phyloP scores from a whole-genome alignment of 163 green algal genomes.

The Prototheca stagnorum region DNA sequence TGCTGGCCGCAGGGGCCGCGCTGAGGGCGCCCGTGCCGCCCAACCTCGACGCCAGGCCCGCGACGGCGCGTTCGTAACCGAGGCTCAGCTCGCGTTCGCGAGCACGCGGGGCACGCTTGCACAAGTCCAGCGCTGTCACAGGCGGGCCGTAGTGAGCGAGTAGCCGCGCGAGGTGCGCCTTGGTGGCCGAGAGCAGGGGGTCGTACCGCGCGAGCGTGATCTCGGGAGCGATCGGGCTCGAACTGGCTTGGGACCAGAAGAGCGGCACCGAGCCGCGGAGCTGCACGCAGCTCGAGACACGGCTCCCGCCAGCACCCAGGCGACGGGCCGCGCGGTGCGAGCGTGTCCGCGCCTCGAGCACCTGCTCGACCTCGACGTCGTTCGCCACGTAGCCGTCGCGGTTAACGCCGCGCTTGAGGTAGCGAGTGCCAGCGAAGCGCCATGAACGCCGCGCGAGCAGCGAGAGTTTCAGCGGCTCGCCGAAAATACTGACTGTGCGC shows the following conservation, averaged over 20 bases:
- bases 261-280: constrained; percentile 79
- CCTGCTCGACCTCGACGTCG: constrained; percentile 87
- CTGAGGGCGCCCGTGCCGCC: no score
- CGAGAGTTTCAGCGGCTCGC: constrained; percentile 62
- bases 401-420: constrained; percentile 80
- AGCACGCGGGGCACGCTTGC: no score
- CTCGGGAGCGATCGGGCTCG: constrained; percentile 52
- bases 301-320: constrained; percentile 15
- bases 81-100: constrained; percentile 61
- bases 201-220: constrained; percentile 80
- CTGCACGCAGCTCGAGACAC: constrained; percentile 26
- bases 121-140: constrained; percentile 74
- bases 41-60: no score
- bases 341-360: constrained; percentile 43
- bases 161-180: constrained; percentile 40
- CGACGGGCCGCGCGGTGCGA: constrained; percentile 35
- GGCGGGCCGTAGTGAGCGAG: constrained; percentile 57
- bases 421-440: constrained; percentile 55
- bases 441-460: constrained; percentile 61
- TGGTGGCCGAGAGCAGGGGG: constrained; percentile 59
- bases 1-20: no score
- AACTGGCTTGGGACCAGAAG: constrained; percentile 69
- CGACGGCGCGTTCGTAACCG: constrained; percentile 54
- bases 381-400: constrained; percentile 69
- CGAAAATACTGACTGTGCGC: constrained; percentile 51